Conservation (phyloP, 495 filamentous ascomycete species). For the Bryoglossum gracile region DNA sequence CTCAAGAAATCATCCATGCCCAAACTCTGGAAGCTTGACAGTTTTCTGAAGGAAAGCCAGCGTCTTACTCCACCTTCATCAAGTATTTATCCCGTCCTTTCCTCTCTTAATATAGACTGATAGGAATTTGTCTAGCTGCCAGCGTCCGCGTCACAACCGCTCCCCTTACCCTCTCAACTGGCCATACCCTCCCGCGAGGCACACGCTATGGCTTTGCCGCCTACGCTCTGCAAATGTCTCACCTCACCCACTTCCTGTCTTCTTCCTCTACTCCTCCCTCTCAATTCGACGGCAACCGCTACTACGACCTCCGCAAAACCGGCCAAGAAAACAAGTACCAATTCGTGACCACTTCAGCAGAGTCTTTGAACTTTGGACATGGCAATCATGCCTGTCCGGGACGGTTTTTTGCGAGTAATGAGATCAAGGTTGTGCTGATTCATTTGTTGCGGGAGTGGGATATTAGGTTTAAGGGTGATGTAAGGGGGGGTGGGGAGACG, state of each 20-base stretch:
- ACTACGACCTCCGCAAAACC: slow-evolving; percentile 33
- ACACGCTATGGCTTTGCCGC: slow-evolving; percentile 1
- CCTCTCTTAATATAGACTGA: neutral
- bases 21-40: slow-evolving; percentile 42
- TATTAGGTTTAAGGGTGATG: slow-evolving; percentile 1
- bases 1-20: slow-evolving; percentile 29
- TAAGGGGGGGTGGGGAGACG: neutral
- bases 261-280: neutral
- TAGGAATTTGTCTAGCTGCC: too few species aligned
- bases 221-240: neutral
- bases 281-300: slow-evolving; percentile 27
- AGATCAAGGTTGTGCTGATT: slow-evolving; percentile 16
- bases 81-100: neutral
- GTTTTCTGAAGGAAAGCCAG: slow-evolving; percentile 43
- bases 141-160: neutral
- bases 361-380: slow-evolving; percentile 36
- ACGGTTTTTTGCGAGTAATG: slow-evolving; percentile 43
- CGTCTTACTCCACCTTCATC: slow-evolving; percentile 21
- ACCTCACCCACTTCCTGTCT: neutral
- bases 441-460: slow-evolving; percentile 5
- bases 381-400: slow-evolving; percentile 54
- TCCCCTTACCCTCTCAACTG: slow-evolving; percentile 4
- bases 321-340: slow-evolving; percentile 24
- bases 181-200: slow-evolving; percentile 5
- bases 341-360: slow-evolving; percentile 33